Evolutionary conservation across 2,329 filamentous ascomycete species (phyloP).

Genomic region (Monascus ruber): DNA sequence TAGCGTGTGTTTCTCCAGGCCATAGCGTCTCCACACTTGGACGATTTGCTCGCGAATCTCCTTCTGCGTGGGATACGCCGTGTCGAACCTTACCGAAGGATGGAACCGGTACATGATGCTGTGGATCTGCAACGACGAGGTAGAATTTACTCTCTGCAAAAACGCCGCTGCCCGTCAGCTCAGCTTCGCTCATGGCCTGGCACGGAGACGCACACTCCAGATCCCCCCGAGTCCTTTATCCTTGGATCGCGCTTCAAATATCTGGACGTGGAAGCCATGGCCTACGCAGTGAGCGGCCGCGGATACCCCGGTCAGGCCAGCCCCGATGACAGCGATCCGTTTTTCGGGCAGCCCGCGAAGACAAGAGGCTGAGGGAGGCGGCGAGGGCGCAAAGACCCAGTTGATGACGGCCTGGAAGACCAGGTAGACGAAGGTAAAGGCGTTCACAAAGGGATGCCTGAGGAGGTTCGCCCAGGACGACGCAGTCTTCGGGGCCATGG

Average conservation of each 20-base stretch:
- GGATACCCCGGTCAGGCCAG: slow-evolving; percentile 64
- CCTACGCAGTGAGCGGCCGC: slow-evolving; percentile 73
- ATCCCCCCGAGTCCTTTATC: slow-evolving; percentile 60
- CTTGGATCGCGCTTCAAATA: slow-evolving; percentile 62
- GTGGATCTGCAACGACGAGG: slow-evolving; percentile 72
- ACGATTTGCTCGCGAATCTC: slow-evolving; percentile 64
- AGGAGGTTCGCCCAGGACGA: slow-evolving; percentile 5
- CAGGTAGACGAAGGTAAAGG: slow-evolving; percentile 20
- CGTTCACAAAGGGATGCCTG: slow-evolving; percentile 18
- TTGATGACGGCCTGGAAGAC: slow-evolving; percentile 18
- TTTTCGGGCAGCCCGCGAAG: slow-evolving; percentile 43
- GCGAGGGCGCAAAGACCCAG: slow-evolving; percentile 54
- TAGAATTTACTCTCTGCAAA: slow-evolving; percentile 62
- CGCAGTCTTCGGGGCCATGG: not conserved
- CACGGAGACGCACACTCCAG: slow-evolving; percentile 52
- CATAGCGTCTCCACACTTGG: slow-evolving; percentile 65
- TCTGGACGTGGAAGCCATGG: slow-evolving; percentile 69
- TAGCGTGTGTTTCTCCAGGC: slow-evolving; percentile 56
- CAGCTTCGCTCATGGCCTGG: not conserved
- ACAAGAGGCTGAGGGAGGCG: slow-evolving; percentile 45
- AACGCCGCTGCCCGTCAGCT: slow-evolving; percentile 1
- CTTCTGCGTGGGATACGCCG: slow-evolving; percentile 63
- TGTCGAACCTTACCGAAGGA: slow-evolving; percentile 61
- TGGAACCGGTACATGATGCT: slow-evolving; percentile 83
- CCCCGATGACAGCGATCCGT: slow-evolving; percentile 57